Evolutionary conservation across 306 rosid genomes (phyloP), one percentile per base, ranked within the genome.

Genomic region (Cucumis cinereus): DNA sequence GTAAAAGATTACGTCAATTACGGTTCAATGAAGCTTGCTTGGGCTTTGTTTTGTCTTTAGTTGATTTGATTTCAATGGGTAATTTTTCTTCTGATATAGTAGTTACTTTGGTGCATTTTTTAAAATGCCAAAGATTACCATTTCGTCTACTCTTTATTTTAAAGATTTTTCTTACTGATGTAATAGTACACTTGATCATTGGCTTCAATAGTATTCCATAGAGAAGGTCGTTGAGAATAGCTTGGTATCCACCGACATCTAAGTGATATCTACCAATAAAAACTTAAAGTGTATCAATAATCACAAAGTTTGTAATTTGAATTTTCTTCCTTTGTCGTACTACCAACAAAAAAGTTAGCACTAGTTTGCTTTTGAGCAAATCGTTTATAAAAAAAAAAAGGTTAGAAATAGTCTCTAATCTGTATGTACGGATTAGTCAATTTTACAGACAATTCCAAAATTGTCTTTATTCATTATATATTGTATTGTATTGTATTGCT

Each of bases 221-320:
- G 96, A 94, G 84, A 75, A 85, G 80, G 97, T 96, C 56, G 81
- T 94, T 69, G 96, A 91, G 77, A 87, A 87, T 62, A 91, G 98
- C 85, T 83, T 91, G 86, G 98, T 96, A 63, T 86, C 93, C 86
- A 94, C 96, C 1, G 89, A 89, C 9, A n/a, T n/a, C n/a, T n/a
- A n/a, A n/a, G n/a, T n/a, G n/a, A n/a, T n/a, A n/a, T n/a, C n/a
- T n/a, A n/a, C n/a, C n/a, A n/a, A n/a, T n/a, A n/a, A n/a, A n/a
- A n/a, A n/a, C n/a, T n/a, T n/a, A n/a, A n/a, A n/a, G n/a, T n/a
- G n/a, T n/a, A n/a, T n/a, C n/a, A n/a, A n/a, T n/a, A n/a, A n/a
- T n/a, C n/a, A n/a, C n/a, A n/a, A n/a, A n/a, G 8, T 38, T 38
- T 38, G 43, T 38, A 38, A 38, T 38, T 43, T 43, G 3, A 43